Evolutionary conservation across 176 grass and related monocot species (phyloP).

Genomic region (Rhynchospora tenuis): DNA sequence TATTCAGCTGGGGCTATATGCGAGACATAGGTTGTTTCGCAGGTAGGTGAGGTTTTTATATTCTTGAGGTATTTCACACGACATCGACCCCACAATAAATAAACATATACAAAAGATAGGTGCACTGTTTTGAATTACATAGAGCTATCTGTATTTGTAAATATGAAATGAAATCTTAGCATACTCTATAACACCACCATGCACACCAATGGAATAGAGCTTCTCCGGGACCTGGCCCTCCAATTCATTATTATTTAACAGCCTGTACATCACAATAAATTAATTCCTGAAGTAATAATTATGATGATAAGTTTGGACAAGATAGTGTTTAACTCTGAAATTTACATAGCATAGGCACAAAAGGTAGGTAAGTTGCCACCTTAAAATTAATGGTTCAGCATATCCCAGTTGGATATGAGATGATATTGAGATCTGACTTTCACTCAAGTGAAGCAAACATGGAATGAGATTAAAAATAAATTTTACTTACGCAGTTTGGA

Average conservation of each 20-base stretch:
- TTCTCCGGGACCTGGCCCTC: conserved; percentile 93
- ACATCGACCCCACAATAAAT: neutral
- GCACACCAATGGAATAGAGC: conserved; percentile 93
- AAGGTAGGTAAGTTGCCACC: conserved; percentile 10
- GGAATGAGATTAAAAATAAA: neutral
- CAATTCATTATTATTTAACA: conserved; percentile 86
- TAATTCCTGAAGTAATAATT: neutral
- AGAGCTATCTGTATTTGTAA: neutral
- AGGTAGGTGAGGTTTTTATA: neutral
- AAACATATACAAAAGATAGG: neutral
- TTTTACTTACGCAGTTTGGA: conserved; percentile 70
- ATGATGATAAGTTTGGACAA: neutral
- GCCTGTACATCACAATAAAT: conserved; percentile 34
- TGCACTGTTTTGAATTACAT: neutral
- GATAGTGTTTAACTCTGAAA: neutral
- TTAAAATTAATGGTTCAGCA: neutral
- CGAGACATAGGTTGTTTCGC: neutral
- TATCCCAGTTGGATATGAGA: neutral
- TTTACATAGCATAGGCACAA: neutral
- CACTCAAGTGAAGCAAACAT: neutral
- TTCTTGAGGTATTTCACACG: neutral
- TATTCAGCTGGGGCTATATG: neutral
- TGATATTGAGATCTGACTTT: neutral
- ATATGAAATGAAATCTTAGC: neutral
- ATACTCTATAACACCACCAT: conserved; percentile 99